phyloP scores from a whole-genome alignment of 371 early-diverging fungal genomes.

The Entomophthora muscae region DNA sequence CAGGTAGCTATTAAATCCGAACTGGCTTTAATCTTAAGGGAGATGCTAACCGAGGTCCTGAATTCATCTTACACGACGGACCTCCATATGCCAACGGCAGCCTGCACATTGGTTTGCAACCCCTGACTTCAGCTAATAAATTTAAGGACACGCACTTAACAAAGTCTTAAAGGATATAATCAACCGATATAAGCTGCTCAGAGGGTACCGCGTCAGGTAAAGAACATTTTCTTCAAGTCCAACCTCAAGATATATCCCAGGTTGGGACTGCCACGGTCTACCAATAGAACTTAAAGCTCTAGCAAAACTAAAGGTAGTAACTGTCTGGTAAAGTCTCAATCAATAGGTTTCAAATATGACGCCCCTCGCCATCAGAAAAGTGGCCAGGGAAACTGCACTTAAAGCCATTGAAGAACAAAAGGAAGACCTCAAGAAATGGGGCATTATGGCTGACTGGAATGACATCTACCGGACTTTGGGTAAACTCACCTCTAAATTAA shows the following conservation, averaged over 20 bases:
- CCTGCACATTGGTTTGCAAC: constrained; percentile 51
- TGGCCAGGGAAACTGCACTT: constrained; percentile 49
- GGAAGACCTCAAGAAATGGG: constrained; percentile 46
- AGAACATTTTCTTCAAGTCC: constrained; percentile 5
- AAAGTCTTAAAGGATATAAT: constrained; percentile 89
- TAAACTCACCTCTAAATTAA: constrained; percentile 11
- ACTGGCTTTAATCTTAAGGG: background rate
- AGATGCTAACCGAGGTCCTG: background rate
- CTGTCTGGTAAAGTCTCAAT: background rate
- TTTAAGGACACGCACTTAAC: constrained; percentile 74
- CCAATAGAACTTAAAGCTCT: constrained; percentile 91
- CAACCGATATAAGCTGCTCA: constrained; percentile 69
- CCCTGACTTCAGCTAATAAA: background rate
- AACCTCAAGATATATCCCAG: constrained; percentile 56
- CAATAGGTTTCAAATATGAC: constrained; percentile 21
- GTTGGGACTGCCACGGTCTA: constrained; percentile 95
- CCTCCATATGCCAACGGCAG: constrained; percentile 95
- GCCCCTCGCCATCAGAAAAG: constrained; percentile 41
- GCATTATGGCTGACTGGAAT: constrained; percentile 73
- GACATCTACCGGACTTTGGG: constrained; percentile 58
- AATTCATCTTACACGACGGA: constrained; percentile 85
- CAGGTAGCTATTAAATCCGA: background rate
- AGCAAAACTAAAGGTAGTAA: constrained; percentile 30
- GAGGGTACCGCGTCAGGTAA: constrained; percentile 65
- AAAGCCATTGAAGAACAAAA: constrained; percentile 47